phyloP scores from a whole-genome alignment of 805 yeast species.

The Yarrowia sp. region DNA sequence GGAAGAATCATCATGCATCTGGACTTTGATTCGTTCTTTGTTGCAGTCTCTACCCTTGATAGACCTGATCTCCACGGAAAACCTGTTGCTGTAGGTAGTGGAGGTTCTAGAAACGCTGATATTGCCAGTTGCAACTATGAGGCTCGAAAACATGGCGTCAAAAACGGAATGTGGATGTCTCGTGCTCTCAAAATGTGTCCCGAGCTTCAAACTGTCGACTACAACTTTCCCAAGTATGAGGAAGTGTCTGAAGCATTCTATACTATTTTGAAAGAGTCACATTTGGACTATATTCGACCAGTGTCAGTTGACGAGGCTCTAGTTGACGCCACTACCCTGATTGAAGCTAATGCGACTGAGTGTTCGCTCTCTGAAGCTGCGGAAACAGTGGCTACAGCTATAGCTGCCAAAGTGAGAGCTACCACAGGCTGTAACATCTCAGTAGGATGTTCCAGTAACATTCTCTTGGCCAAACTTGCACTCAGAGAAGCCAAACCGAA shows the following conservation, averaged over 20 bases:
- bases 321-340: conserved; percentile 62
- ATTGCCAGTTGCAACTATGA: conserved; percentile 91
- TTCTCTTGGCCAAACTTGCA: conserved; percentile 78
- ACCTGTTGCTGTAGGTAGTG: conserved; percentile 64
- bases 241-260: conserved; percentile 69
- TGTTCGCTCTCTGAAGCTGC: conserved; percentile 44
- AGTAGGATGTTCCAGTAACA: conserved; percentile 77
- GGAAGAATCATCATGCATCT: conserved; percentile 67
- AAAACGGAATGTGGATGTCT: conserved; percentile 90
- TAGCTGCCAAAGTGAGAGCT: conserved; percentile 54
- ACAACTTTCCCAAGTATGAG: conserved; percentile 79
- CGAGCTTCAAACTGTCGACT: conserved; percentile 64
- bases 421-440: conserved; percentile 73
- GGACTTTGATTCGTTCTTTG: conserved; percentile 95
- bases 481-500: conserved; percentile 80
- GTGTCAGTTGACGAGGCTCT: conserved; percentile 92
- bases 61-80: conserved; percentile 63
- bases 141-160: conserved; percentile 79
- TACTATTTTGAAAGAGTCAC: conserved; percentile 58
- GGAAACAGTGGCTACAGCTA: conserved; percentile 46
- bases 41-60: conserved; percentile 74
- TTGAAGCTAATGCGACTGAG: conserved; percentile 29
- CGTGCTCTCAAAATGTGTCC: conserved; percentile 73
- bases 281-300: conserved; percentile 64
- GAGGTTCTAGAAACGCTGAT: conserved; percentile 62